These are phyloP conservation scores for Nannizziopsis arthrosporioides DNA, from an alignment of 2,329 filamentous ascomycete species.

Conservation along the genomic window DNA sequence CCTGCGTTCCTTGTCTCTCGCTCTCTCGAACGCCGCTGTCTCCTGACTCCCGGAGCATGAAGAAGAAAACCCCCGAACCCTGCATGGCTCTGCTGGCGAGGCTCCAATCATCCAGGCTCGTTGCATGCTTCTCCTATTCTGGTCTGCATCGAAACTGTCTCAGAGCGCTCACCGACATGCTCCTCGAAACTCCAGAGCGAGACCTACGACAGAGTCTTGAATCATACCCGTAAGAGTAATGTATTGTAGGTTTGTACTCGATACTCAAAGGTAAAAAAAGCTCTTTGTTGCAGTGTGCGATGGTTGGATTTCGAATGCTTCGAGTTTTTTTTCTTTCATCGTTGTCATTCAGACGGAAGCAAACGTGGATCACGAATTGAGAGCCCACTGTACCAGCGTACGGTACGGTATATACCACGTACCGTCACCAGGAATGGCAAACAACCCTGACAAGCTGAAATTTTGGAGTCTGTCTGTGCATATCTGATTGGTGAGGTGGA, in stretches of 20 bases:
- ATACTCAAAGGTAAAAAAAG: too few relatives aligned
- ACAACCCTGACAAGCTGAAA: slow-evolving; percentile 2
- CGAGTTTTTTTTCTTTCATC: too few relatives aligned
- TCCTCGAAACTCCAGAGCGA: too few relatives aligned
- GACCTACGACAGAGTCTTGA: too few relatives aligned
- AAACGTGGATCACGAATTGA: neutral
- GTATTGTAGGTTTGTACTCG: too few relatives aligned
- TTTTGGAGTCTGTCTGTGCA: slow-evolving; percentile 4
- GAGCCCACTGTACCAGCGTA: neutral
- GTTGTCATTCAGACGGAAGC: slow-evolving; percentile 4
- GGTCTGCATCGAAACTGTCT: slow-evolving; percentile 9
- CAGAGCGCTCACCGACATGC: neutral
- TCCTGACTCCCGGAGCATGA: neutral
- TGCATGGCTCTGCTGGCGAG: neutral
- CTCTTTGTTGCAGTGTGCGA: too few relatives aligned
- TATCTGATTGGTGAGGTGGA: neutral
- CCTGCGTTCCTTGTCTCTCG: too few relatives aligned
- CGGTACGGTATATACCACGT: neutral
- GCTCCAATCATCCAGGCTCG: neutral
- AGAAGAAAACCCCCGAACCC: slow-evolving; percentile 1
- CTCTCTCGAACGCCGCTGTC: neutral
- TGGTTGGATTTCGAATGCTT: too few relatives aligned
- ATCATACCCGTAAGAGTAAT: too few relatives aligned
- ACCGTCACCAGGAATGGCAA: neutral
- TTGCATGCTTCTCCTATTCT: neutral